These are phyloP conservation scores for Pestalotiopsis sp. DNA, from an alignment of 2,329 filamentous ascomycete genomes.

Conservation along the genomic window DNA sequence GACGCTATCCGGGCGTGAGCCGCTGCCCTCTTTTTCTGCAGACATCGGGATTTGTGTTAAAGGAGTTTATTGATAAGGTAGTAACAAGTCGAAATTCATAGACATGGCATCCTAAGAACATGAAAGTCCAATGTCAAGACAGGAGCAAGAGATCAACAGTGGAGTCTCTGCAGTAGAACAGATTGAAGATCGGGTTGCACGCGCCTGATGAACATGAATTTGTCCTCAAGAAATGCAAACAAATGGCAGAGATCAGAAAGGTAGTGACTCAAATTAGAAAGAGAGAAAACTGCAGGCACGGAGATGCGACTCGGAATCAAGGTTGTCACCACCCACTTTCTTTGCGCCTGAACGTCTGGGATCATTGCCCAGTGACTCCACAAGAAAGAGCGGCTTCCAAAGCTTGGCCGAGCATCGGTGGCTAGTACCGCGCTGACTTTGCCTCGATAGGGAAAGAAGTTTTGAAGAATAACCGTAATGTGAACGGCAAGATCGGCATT, in stretches of 20 bases:
- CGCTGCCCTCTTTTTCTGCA: slow-evolving; percentile 3
- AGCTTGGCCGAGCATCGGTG: slow-evolving; percentile 12
- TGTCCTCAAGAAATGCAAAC: neutral
- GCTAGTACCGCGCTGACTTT: slow-evolving; percentile 4
- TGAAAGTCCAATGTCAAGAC: neutral
- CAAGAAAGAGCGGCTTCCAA: neutral
- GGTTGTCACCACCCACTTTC: slow-evolving; percentile 1
- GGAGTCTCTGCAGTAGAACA: neutral
- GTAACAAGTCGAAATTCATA: neutral
- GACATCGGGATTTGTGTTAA: slow-evolving; percentile 7
- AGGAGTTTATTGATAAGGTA: neutral
- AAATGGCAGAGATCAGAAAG: neutral
- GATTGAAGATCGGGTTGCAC: neutral
- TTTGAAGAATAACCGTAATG: neutral
- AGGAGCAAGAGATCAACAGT: neutral
- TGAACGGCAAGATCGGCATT: neutral
- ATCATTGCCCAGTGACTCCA: slow-evolving; percentile 4
- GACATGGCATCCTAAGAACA: neutral
- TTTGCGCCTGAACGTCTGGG: slow-evolving; percentile 1
- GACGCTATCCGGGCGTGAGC: slow-evolving; percentile 1
- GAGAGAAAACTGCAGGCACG: neutral
- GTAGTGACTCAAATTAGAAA: neutral
- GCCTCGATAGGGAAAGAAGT: slow-evolving; percentile 8
- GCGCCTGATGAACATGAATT: neutral
- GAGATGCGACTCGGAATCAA: neutral